Conservation (phyloP, 257 asterid genomes). For the Lycium barbarum region DNA sequence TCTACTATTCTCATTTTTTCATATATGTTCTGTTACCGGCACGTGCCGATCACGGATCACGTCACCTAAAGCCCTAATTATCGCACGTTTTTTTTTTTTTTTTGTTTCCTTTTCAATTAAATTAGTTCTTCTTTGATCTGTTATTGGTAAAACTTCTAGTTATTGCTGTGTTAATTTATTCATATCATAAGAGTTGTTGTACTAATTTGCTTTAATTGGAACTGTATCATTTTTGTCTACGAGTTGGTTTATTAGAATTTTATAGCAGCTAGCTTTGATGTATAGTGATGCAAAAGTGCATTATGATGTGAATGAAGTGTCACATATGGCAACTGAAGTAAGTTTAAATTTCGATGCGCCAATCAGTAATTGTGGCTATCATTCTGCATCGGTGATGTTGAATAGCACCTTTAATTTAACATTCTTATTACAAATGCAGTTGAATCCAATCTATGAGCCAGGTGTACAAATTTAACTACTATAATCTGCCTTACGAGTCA, state of each 20-base stretch:
- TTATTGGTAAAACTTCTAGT: neutral
- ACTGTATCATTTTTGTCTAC: neutral
- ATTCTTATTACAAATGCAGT: neutral
- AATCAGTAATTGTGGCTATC: neutral
- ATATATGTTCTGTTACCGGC: conserved; percentile 7
- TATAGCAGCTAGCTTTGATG: neutral
- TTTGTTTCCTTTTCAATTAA: neutral
- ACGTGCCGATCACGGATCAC: conserved; percentile 53
- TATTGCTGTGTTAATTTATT: neutral
- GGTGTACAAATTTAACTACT: neutral
- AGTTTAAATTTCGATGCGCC: neutral
- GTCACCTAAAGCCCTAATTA: conserved; percentile 44
- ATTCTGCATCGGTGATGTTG: conserved; percentile 10
- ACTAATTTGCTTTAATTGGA: neutral
- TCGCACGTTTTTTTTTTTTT: neutral
- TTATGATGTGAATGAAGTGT: conserved; percentile 17
- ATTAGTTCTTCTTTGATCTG: conserved; percentile 26
- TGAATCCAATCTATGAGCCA: neutral
- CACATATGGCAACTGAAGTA: neutral
- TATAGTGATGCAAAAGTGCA: neutral
- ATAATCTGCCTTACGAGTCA: neutral
- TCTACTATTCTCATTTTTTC: neutral
- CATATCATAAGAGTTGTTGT: neutral
- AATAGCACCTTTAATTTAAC: neutral
- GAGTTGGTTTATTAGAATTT: neutral